These are phyloP conservation scores for Tubosaeta sp. DNA, from an alignment of 768 basidiomycete species.

Conservation along the genomic window DNA sequence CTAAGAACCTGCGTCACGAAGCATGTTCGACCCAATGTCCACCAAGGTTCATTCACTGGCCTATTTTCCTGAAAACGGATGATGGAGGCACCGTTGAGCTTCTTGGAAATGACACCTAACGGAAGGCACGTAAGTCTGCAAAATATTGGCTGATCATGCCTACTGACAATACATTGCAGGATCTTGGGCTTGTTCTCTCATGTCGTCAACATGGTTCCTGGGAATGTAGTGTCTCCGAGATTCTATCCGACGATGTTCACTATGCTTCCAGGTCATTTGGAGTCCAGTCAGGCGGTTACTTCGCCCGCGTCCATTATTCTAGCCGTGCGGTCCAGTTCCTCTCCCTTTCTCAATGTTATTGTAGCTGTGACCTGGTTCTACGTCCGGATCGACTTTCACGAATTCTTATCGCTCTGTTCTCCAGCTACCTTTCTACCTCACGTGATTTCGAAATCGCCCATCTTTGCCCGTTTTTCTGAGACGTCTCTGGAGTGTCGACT, in stretches of 20 bases:
- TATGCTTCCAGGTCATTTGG: slow-evolving; percentile 51
- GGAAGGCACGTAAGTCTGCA: slow-evolving; percentile 51
- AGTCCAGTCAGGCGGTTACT: slow-evolving; percentile 57
- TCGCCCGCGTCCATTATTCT: slow-evolving; percentile 54
- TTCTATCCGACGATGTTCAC: too few species aligned
- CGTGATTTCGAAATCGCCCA: slow-evolving; percentile 88
- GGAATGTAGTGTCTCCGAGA: slow-evolving; percentile 46
- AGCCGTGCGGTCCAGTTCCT: slow-evolving; percentile 80
- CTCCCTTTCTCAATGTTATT: slow-evolving; percentile 74
- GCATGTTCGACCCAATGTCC: too few species aligned
- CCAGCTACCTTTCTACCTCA: slow-evolving; percentile 83
- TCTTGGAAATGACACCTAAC: slow-evolving; percentile 86
- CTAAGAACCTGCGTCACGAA: too few species aligned
- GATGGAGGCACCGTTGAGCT: slow-evolving; percentile 78
- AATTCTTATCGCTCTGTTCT: too few species aligned
- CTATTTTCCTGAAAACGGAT: too few species aligned
- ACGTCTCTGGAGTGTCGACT: slow-evolving; percentile 72
- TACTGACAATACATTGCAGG: slow-evolving; percentile 32
- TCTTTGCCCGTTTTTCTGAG: slow-evolving; percentile 88
- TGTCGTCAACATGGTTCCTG: slow-evolving; percentile 80
- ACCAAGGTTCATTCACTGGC: too few species aligned
- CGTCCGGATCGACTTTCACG: too few species aligned
- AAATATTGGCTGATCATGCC: not conserved
- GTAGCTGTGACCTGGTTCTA: slow-evolving; percentile 80
- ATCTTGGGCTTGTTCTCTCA: slow-evolving; percentile 90